phyloP scores from a whole-genome alignment of 169 alveolate genomes.

The Theileria parva region DNA sequence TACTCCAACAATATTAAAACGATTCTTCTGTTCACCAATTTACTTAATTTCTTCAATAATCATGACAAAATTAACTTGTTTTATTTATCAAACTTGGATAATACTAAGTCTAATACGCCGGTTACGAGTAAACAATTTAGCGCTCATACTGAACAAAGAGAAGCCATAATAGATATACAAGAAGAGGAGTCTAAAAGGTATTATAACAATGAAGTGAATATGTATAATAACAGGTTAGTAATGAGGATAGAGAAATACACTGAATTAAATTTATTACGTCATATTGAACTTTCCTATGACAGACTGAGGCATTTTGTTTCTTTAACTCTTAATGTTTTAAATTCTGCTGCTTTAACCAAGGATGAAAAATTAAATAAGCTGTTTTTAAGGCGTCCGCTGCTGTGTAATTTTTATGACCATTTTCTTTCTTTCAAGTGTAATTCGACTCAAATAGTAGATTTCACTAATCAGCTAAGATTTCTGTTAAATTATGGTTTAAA shows the following conservation, averaged over 20 bases:
- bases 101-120: not conserved
- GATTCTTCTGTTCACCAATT: conserved; percentile 1
- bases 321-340: not conserved
- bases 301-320: not conserved
- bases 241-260: not conserved
- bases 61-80: not conserved
- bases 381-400: not conserved
- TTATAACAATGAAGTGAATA: not conserved
- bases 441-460: not conserved
- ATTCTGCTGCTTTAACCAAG: not conserved
- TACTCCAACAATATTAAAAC: conserved; percentile 10
- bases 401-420: not conserved
- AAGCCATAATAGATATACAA: not conserved
- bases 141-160: not conserved
- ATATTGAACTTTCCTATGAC: not conserved
- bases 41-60: not conserved
- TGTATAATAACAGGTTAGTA: not conserved
- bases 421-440: not conserved
- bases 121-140: not conserved
- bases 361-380: not conserved
- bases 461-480: not conserved
- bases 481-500: conserved; percentile 13
- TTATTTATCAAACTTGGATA: not conserved
- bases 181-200: conserved; percentile 1
- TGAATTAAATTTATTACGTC: not conserved